Percentiles rank a stretch among this genome's conserved stretches.
These are phyloP conservation scores for Spergularia bocconei DNA, from an alignment of 148 eudicot species.

Conservation along the genomic window DNA sequence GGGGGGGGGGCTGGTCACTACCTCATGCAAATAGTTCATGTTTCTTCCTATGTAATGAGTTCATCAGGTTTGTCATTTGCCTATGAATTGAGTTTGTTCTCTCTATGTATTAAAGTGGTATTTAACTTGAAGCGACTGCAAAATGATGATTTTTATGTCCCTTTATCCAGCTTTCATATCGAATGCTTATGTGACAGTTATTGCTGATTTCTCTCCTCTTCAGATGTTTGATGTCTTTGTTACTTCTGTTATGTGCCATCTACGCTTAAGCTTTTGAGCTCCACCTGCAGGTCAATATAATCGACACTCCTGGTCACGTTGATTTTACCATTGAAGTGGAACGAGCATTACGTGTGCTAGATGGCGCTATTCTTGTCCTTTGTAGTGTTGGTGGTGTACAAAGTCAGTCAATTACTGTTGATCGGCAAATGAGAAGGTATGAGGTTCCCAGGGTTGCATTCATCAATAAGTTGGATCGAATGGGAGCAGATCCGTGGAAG, in stretches of 20 bases:
- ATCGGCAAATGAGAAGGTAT: constrained; percentile 97
- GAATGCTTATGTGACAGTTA: too few species aligned
- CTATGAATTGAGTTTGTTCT: too few species aligned
- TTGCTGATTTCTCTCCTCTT: too few species aligned
- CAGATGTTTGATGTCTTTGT: too few species aligned
- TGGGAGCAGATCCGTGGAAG: constrained; percentile 99
- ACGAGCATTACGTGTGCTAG: constrained; percentile 97
- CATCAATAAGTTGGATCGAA: constrained; percentile 90
- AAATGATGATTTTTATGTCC: too few species aligned
- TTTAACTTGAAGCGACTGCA: too few species aligned
- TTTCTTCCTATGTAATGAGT: too few species aligned
- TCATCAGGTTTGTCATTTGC: too few species aligned
- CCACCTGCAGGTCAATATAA: constrained; percentile 74
- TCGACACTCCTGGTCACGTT: constrained; percentile 97
- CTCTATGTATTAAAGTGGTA: too few species aligned
- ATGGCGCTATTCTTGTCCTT: constrained; percentile 97
- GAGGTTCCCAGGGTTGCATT: constrained; percentile 96
- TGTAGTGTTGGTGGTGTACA: constrained; percentile 99
- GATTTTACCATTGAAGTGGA: constrained; percentile 99
- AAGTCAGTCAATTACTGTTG: constrained; percentile 97
- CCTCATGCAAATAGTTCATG: too few species aligned
- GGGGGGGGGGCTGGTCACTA: too few species aligned
- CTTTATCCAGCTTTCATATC: too few species aligned
- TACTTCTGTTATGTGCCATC: neutral
- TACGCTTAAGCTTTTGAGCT: neutral